A percentile compares a stretch with the other conserved stretches of the same genome.
Evolutionary conservation across 768 basidiomycete species (phyloP).

Genomic region (Podaxis sp.): DNA sequence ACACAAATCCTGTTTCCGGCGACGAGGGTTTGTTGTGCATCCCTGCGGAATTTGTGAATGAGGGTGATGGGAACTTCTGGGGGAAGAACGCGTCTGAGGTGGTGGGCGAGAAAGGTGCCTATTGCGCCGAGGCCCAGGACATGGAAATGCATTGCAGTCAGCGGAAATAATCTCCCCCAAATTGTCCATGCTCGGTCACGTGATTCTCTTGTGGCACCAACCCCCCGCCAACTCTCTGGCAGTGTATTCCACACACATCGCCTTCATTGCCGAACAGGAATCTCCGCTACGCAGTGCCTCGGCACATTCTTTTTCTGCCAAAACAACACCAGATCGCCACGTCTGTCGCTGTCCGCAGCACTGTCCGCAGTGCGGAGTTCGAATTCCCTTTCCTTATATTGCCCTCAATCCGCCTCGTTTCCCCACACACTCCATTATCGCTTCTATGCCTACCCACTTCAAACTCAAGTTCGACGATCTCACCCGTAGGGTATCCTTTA

Average conservation of each 20-base stretch:
- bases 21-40: conserved; percentile 33
- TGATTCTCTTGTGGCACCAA: not conserved
- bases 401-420: conserved; percentile 11
- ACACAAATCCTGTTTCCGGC: conserved; percentile 42
- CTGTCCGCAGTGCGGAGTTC: conserved; percentile 41
- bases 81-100: conserved; percentile 66
- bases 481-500: conserved; percentile 62
- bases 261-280: too few species aligned
- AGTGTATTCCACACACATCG: too few species aligned
- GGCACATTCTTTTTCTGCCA: not conserved
- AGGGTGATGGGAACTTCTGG: conserved; percentile 58
- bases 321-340: not conserved
- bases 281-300: too few species aligned
- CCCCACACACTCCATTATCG: conserved; percentile 15
- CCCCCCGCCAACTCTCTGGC: not conserved
- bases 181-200: not conserved
- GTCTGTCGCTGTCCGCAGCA: conserved; percentile 28
- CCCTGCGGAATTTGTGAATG: conserved; percentile 56
- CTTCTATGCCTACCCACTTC: conserved; percentile 55
- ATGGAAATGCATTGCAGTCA: conserved; percentile 64
- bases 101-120: conserved; percentile 78
- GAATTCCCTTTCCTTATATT: conserved; percentile 27
- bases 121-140: conserved; percentile 81
- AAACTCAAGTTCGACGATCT: conserved; percentile 62
- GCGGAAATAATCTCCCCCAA: not conserved